Conservation (phyloP, 2,329 filamentous ascomycete species). For the Coniochaeta hoffmannii region DNA sequence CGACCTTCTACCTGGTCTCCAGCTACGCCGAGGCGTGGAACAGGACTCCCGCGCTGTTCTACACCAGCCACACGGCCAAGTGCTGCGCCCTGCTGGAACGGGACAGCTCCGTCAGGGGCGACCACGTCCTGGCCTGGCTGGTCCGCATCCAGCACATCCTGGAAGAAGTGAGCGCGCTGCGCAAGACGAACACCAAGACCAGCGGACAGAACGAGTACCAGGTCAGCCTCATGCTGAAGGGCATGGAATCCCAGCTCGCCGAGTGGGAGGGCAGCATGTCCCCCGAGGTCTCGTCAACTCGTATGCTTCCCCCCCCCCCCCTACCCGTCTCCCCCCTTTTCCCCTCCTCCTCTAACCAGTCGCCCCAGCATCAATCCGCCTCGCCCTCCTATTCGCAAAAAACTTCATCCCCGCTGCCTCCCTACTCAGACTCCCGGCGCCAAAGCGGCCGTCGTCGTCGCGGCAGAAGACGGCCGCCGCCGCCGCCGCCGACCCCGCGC, state of each 20-base stretch:
- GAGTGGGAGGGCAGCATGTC: constrained; percentile 32
- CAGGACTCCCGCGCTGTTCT: constrained; percentile 23
- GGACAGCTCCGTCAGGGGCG: constrained; percentile 27
- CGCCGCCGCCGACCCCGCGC: too few relatives aligned
- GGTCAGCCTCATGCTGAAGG: constrained; percentile 34
- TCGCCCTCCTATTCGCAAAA: constrained; percentile 27
- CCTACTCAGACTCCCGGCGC: constrained; percentile 22
- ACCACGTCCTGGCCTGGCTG: constrained; percentile 35
- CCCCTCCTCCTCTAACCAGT: background rate
- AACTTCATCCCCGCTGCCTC: constrained; percentile 31
- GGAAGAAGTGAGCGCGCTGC: constrained; percentile 27
- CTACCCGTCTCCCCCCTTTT: constrained; percentile 6
- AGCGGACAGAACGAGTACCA: constrained; percentile 29
- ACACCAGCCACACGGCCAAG: constrained; percentile 33
- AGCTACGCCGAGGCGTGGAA: constrained; percentile 33
- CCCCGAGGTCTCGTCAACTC: constrained; percentile 19
- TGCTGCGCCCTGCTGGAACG: constrained; percentile 37
- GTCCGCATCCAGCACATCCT: constrained; percentile 31
- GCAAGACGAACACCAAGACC: constrained; percentile 17
- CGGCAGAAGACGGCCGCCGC: background rate
- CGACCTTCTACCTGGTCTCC: constrained; percentile 31
- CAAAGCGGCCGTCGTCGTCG: background rate
- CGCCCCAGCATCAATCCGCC: constrained; percentile 22
- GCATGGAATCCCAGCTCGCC: constrained; percentile 37
- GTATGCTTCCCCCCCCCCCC: constrained; percentile 12